phyloP scores from a whole-genome alignment of 2,329 filamentous ascomycete species.

The Phialophora verrucosa region DNA sequence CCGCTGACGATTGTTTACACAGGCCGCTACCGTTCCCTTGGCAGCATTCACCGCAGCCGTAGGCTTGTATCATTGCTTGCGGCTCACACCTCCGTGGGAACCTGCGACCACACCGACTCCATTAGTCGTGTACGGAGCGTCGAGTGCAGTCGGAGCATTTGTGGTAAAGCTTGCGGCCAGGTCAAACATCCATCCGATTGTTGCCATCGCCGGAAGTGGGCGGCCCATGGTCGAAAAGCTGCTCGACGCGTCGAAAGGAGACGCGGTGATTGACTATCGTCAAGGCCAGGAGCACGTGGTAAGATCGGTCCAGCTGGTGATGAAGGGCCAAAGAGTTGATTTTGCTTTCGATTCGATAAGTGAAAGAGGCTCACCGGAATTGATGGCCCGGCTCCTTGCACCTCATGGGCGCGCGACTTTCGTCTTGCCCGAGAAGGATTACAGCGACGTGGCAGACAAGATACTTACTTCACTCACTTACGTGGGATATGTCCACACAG shows the following conservation, averaged over 20 bases:
- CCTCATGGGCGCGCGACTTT: conserved; percentile 40
- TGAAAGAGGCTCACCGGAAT: conserved; percentile 56
- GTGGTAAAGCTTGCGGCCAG: conserved; percentile 61
- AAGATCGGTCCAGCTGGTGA: conserved; percentile 51
- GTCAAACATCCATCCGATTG: conserved; percentile 66
- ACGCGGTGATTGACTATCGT: conserved; percentile 67
- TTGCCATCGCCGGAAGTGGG: conserved; percentile 61
- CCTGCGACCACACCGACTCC: conserved; percentile 29
- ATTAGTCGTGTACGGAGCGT: conserved; percentile 61
- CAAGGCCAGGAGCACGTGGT: conserved; percentile 60
- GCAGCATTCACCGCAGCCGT: conserved; percentile 22
- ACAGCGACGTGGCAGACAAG: conserved; percentile 2
- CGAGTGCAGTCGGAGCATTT: conserved; percentile 63
- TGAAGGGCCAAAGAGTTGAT: conserved; percentile 48
- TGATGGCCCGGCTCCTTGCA: conserved; percentile 53
- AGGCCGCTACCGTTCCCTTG: conserved; percentile 30
- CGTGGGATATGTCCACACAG: conserved; percentile 12
- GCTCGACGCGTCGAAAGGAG: conserved; percentile 59
- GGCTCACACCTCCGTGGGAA: conserved; percentile 21
- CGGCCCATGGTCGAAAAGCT: conserved; percentile 40
- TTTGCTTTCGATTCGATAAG: conserved; percentile 64
- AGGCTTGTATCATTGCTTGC: conserved; percentile 18
- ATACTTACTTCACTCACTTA: conserved; percentile 19
- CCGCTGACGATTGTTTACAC: neutral
- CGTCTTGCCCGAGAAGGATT: conserved; percentile 18